phyloP scores from a whole-genome alignment of 768 basidiomycete genomes.

The Macrocybe gigantea region DNA sequence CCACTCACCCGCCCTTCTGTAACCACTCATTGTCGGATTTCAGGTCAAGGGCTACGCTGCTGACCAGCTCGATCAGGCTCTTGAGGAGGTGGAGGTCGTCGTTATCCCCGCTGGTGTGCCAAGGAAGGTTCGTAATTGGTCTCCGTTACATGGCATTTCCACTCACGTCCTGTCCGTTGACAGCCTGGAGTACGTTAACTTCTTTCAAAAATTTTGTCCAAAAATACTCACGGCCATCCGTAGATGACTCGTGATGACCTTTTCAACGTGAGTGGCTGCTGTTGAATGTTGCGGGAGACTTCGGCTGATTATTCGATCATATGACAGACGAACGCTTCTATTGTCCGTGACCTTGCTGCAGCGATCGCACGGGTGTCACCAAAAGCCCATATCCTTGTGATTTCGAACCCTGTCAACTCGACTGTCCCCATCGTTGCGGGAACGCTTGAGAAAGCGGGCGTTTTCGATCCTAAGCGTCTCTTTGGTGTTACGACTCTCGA shows the following conservation, averaged over 20 bases:
- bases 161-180: conserved; percentile 19
- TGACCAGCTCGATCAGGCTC: conserved; percentile 84
- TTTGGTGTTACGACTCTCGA: conserved; percentile 99
- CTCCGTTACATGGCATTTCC: not conserved
- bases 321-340: conserved; percentile 88
- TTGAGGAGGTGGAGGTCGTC: conserved; percentile 87
- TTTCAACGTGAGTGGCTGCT: conserved; percentile 67
- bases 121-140: conserved; percentile 68
- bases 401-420: conserved; percentile 98
- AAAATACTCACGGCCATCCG: conserved; percentile 17
- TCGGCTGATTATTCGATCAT: not conserved
- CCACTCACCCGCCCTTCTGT: conserved; percentile 11
- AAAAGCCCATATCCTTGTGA: conserved; percentile 90
- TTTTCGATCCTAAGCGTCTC: conserved; percentile 82
- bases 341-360: conserved; percentile 92
- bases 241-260: conserved; percentile 97
- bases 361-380: conserved; percentile 84
- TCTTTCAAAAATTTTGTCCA: conserved; percentile 2
- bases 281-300: not conserved
- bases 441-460: conserved; percentile 86
- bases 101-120: conserved; percentile 99
- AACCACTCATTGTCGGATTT: conserved; percentile 7
- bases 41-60: conserved; percentile 79
- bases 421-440: conserved; percentile 97
- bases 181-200: conserved; percentile 75